Evolutionary conservation across 2,329 filamentous ascomycete genomes (phyloP).

Genomic region (Berkeleyomyces basicola): DNA sequence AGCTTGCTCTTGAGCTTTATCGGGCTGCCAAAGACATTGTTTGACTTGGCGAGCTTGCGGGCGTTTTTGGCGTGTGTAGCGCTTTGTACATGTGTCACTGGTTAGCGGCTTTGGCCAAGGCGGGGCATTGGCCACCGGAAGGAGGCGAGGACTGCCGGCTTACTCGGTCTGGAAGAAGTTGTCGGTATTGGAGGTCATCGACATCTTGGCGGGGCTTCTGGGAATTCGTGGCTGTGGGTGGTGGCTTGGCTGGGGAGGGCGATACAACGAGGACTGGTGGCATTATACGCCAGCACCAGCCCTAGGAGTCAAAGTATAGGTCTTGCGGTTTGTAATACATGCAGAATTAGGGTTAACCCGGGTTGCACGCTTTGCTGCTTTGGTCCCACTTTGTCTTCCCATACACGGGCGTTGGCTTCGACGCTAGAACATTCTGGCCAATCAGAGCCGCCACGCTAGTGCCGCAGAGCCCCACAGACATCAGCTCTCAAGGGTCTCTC

Average conservation of each 20-base stretch:
- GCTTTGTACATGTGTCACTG: slow-evolving; percentile 21
- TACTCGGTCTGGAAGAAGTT: slow-evolving; percentile 92
- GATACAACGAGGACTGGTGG: background rate
- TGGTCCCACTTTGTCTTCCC: background rate
- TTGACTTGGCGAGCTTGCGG: slow-evolving; percentile 52
- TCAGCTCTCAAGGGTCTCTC: too few species aligned
- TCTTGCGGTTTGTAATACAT: background rate
- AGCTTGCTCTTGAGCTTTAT: slow-evolving; percentile 74
- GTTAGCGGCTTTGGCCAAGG: background rate
- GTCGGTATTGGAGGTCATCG: slow-evolving; percentile 46
- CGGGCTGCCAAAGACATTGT: slow-evolving; percentile 69
- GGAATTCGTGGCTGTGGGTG: background rate
- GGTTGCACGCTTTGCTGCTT: background rate
- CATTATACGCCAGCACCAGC: background rate
- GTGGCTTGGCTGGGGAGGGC: background rate
- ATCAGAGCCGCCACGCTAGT: background rate
- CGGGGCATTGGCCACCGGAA: background rate
- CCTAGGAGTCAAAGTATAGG: background rate
- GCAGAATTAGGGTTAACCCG: background rate
- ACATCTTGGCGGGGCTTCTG: slow-evolving; percentile 9
- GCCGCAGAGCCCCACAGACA: background rate
- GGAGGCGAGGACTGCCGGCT: slow-evolving; percentile 20
- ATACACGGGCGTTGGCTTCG: background rate
- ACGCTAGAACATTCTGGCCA: background rate
- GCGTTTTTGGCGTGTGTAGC: slow-evolving; percentile 31